Base-by-base conservation (phyloP, 352 stramenopile genomes). In the Phytophthora pluvialis region DNA sequence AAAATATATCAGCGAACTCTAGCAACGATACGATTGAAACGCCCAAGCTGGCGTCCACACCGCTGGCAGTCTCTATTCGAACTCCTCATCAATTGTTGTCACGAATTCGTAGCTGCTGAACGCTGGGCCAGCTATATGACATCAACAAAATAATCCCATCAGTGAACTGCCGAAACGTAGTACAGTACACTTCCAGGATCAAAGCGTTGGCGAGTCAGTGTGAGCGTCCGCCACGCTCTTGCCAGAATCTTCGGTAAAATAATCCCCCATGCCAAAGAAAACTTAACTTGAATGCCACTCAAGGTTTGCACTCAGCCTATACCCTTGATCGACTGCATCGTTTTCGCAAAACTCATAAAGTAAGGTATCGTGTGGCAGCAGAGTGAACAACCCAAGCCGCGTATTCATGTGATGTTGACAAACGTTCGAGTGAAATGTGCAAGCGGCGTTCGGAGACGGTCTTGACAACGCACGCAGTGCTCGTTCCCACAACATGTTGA, bases 341-440 rank as follows among this genome's bases (percentile, higher is more conserved):
- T 46, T 13, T 43, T 25, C n/a, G 59, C 62, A 33, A 59, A 64
- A 35, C 65, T 61, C 44, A 15, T 75, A 75, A 11, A 71, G 61
- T 32, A 64, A 54, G 9, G 67, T 53, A 11, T 71, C 67, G 35
- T 75, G 61, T 16, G 55, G 61, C 21, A 75, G 51, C 35, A 72
- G 61, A 1, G 61, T 58, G 21, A 72, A 72, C 4, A 61, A 72
- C 0, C 49, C 61, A 6, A 75, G 28, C 25, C 72, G 67, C 26
- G 56, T 67, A 26, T 69, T 70, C 59, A 70, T 73, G 45, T 62
- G 48, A 4, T 53, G 59, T 2, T 35, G 26, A 59, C 65, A 73
- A 9, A 21, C 11, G 3, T 43, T 43, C 18, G 65, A 63, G 29
- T 69, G 54, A 32, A 67, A 71, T 7, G 25, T 35, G 2, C 9